Conservation (phyloP, 352 stramenopile species). For the Blastocystis sp. region DNA sequence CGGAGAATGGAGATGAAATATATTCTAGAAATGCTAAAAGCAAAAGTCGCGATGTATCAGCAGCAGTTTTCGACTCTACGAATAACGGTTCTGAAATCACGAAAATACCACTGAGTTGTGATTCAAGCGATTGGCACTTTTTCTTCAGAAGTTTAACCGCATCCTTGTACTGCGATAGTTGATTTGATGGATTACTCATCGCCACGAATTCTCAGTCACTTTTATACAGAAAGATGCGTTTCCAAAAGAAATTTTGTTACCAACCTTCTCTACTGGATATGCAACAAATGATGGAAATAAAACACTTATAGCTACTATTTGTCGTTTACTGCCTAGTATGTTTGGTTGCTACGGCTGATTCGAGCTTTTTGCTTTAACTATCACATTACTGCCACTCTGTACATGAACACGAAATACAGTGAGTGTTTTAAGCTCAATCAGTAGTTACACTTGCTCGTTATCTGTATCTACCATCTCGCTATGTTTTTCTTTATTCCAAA, state of each 20-base stretch:
- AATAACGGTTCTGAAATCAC: background rate
- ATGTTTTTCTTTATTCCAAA: no score
- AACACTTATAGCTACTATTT: no score
- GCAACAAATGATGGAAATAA: no score
- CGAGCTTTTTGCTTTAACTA: no score
- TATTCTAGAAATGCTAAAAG: constrained; percentile 31
- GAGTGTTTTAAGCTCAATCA: no score
- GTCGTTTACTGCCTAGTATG: no score
- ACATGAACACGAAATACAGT: no score
- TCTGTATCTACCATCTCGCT: no score
- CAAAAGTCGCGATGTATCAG: background rate
- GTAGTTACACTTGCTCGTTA: no score
- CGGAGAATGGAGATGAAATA: constrained; percentile 24
- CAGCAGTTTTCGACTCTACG: background rate
- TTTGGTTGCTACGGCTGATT: no score
- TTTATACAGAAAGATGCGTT: background rate
- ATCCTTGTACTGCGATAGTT: constrained; percentile 52
- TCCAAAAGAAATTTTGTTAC: background rate
- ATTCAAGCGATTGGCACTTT: constrained; percentile 29
- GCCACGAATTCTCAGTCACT: background rate
- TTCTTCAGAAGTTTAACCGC: constrained; percentile 46
- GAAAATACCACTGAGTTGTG: background rate
- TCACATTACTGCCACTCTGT: no score
- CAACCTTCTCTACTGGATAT: background rate
- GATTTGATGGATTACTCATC: constrained; percentile 22